A percentile compares a stretch with the other conserved stretches of the same genome.
phyloP scores from a whole-genome alignment of 306 rosid species.

The Rosa rugosa region DNA sequence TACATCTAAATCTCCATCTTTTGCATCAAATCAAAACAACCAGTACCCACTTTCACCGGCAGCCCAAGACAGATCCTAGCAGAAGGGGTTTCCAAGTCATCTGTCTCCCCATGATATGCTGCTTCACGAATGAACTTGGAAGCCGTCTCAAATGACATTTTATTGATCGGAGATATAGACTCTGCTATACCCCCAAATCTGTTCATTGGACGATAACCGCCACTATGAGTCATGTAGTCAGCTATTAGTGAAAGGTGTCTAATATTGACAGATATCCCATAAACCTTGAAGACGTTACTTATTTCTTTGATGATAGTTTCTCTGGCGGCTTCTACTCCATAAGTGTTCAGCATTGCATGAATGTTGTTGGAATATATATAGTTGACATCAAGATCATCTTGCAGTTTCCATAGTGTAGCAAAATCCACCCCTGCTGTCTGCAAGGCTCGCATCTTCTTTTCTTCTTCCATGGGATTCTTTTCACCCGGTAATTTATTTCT shows the following conservation, averaged over 20 bases:
- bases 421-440: conserved; percentile 84
- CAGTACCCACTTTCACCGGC: conserved; percentile 86
- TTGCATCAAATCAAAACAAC: conserved; percentile 74
- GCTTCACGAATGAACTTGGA: conserved; percentile 82
- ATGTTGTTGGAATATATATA: conserved; percentile 72
- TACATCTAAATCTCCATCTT: conserved; percentile 45
- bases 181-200: conserved; percentile 62
- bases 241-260: conserved; percentile 86
- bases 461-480: conserved; percentile 19
- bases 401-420: conserved; percentile 61
- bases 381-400: conserved; percentile 65
- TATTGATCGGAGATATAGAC: conserved; percentile 72
- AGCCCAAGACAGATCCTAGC: conserved; percentile 86
- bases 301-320: conserved; percentile 83
- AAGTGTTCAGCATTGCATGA: conserved; percentile 60
- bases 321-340: conserved; percentile 92
- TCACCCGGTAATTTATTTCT: conserved; percentile 5
- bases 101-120: conserved; percentile 67
- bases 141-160: conserved; percentile 85
- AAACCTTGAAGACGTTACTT: conserved; percentile 72
- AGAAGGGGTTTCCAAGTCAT: conserved; percentile 82
- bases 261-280: conserved; percentile 76
- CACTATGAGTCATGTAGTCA: conserved; percentile 74
- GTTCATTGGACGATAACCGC: conserved; percentile 74
- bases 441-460: conserved; percentile 66